Evolutionary conservation across 768 basidiomycete species (phyloP), one percentile per base, ranked within the genome.

Genomic region (Ephemerocybe angulata): DNA sequence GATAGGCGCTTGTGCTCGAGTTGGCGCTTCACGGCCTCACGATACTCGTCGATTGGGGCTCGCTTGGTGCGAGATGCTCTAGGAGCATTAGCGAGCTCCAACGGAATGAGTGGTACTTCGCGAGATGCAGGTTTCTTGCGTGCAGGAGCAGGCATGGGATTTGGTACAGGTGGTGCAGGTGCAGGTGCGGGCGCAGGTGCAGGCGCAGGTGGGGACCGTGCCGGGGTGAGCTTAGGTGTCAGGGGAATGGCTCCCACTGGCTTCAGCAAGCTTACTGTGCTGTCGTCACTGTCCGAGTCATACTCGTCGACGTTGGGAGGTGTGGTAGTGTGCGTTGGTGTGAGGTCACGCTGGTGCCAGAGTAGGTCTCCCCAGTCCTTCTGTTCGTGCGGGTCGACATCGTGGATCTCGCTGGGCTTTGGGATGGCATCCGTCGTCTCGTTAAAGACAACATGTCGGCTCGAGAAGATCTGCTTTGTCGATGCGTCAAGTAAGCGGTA

Each of bases 401-500:
- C 35, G 27, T 21, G 22, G 29, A 41, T 15, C 35, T 24, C 38
- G 24, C 35, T 40, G 8, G 35, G n/a, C 19, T 40, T 3, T 28
- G 38, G 22, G 10, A 15, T 15, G 5, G 24, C 33, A 11, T 38
- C 31, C 27, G 25, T 38, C n/a, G 44, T 24, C 28, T 52, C 54
- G 35, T 52, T 31, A 30, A 60, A 60, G 2, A 35, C 40, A 25
- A 60, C 56, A 22, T 60, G 53, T 13, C 51, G 50, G 2, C 31
- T 42, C 22, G 57, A 27, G 44, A 60, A 58, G 3, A 56, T 31
- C 25, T 55, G 38, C 15, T 44, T 3, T 10, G 61, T 54, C 12
- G 22, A 2, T 1, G 24, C 4, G 29, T 62, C 41, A 3, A 57
- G 31, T 1, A 62, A 53, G 17, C 58, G 56, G 46, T 62, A 63